Conservation (phyloP, 768 basidiomycete species). For the Termitomyces sp. region DNA sequence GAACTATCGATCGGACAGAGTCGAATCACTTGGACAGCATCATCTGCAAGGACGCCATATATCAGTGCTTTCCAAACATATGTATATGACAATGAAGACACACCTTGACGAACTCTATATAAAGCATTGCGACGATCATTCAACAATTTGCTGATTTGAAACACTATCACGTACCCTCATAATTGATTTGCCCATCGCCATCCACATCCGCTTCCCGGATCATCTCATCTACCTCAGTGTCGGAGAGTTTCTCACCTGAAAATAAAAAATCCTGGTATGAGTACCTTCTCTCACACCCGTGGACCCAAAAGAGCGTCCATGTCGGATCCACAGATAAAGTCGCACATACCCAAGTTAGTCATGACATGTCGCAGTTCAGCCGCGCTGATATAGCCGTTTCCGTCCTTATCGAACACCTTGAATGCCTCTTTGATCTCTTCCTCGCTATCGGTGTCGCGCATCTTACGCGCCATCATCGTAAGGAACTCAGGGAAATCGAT, state of each 20-base stretch:
- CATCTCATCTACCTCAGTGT: conserved; percentile 91
- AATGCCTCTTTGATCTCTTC: conserved; percentile 97
- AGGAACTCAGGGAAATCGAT: conserved; percentile 85
- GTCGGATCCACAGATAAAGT: not conserved
- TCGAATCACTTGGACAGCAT: conserved; percentile 59
- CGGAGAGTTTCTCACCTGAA: conserved; percentile 78
- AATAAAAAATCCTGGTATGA: not conserved
- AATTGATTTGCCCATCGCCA: conserved; percentile 92
- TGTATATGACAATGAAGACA: not conserved
- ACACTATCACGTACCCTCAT: conserved; percentile 48
- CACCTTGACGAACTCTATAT: conserved; percentile 73
- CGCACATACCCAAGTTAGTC: conserved; percentile 73
- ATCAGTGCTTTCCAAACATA: not conserved
- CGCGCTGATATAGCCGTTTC: conserved; percentile 83
- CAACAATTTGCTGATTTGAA: not conserved
- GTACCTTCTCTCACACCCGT: not conserved
- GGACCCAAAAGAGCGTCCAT: not conserved
- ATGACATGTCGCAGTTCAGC: conserved; percentile 89
- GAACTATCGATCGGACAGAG: conserved; percentile 3
- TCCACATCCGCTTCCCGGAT: conserved; percentile 94
- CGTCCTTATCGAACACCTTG: conserved; percentile 96
- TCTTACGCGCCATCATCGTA: conserved; percentile 82
- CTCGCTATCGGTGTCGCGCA: conserved; percentile 88
- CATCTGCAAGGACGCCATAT: conserved; percentile 39
- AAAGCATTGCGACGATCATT: conserved; percentile 2